Evolutionary conservation across 208 protist genomes (phyloP), one percentile per base, ranked within the genome.

Genomic region (Trypanosoma caninum): DNA sequence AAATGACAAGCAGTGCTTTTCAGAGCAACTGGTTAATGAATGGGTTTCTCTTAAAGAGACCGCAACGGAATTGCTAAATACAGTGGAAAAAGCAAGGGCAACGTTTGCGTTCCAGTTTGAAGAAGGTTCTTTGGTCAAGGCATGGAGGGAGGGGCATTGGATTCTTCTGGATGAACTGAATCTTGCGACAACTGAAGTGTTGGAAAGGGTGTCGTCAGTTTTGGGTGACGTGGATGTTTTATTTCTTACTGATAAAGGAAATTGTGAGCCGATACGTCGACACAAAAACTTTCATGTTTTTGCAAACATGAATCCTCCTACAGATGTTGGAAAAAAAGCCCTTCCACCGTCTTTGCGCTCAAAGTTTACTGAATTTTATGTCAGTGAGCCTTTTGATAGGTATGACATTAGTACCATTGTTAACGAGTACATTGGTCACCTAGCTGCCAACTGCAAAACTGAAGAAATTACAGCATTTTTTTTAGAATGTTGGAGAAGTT

Each of bases 141-240:
- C 98, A 18, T 86, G 99, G 61, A 78, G 86, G 3, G 84, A 97
- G 55, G 99, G 99, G 4, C 67, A 99, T 45, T 99, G 99, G 98
- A 86, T 99, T 60, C 79, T 99, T 9, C 83, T 99, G 1, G 99
- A 99, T 73, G 99, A 99, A 84, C 87, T 99, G 46, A 99, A 99
- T 87, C 84, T 99, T 47, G 99, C 99, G 5, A 83, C 95, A 0
- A 89, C 90, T 0, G 98, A 99, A 61, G 97, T 98, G 14, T 77
- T 99, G 1, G 95, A 99, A 66, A 75, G 93, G 18, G 83, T 99
- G 35, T 96, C 85, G 23, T 84, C 95, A 44, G 82, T 99, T 2
- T 83, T 99, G 23, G 98, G 98, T 34, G 92, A 97, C 51, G 82
- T 89, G 3, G 82, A 94, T 58, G 52, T 61, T 31, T 76, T 95